Percentiles rank a stretch among this genome's conserved stretches.
phyloP scores from a whole-genome alignment of 805 yeast genomes.

The Wickerhamomyces hampshirensis region DNA sequence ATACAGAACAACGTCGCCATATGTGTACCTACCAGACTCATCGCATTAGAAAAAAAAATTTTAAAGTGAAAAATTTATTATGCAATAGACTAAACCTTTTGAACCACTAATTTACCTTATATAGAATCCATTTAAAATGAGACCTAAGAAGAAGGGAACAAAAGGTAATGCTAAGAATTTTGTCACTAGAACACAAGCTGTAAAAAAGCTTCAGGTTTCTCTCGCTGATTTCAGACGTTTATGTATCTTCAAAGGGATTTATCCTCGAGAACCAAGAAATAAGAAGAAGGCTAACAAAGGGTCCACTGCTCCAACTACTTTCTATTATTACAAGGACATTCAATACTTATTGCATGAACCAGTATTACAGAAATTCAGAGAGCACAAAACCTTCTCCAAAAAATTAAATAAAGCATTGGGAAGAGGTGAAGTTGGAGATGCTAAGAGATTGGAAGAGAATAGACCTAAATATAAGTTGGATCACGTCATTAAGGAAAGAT shows the following conservation, averaged over 20 bases:
- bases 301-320: constrained; percentile 93
- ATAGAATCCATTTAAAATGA: constrained; percentile 6
- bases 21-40: background rate
- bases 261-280: constrained; percentile 93
- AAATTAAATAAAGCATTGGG: constrained; percentile 87
- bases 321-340: constrained; percentile 90
- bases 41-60: background rate
- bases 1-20: no score
- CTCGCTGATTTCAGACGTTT: constrained; percentile 94
- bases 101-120: no score
- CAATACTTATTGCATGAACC: constrained; percentile 96
- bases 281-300: constrained; percentile 97
- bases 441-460: constrained; percentile 75
- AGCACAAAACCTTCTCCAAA: constrained; percentile 90
- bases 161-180: constrained; percentile 89
- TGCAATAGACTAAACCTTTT: background rate
- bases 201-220: constrained; percentile 85
- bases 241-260: constrained; percentile 96
- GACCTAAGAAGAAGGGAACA: constrained; percentile 71
- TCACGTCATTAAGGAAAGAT: constrained; percentile 88
- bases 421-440: constrained; percentile 85
- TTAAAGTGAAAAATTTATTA: background rate
- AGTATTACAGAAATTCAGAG: constrained; percentile 83
- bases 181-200: constrained; percentile 92
- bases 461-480: constrained; percentile 85